Percentiles rank a stretch among this genome's conserved stretches.
phyloP scores from a whole-genome alignment of 257 asterid species.

The Thymus mandschuricus region DNA sequence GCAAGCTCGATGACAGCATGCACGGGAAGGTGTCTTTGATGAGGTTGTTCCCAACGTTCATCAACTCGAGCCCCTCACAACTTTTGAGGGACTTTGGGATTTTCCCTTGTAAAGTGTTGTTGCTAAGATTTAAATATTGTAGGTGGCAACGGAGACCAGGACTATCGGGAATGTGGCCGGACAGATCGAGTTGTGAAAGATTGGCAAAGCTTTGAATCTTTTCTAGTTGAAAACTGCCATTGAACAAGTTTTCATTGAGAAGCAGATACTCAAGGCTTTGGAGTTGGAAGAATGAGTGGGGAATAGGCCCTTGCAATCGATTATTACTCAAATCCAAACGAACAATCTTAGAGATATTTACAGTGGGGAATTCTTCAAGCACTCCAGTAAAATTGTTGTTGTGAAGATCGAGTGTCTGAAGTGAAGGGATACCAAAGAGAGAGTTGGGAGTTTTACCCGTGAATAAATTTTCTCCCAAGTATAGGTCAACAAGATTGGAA shows the following conservation, averaged over 20 bases:
- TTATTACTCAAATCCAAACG: neutral
- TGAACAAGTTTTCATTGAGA: constrained; percentile 37
- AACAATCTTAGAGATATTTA: constrained; percentile 2
- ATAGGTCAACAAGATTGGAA: neutral
- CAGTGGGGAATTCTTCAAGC: neutral
- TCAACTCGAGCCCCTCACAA: too few species aligned
- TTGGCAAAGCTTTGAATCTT: constrained; percentile 20
- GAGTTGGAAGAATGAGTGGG: too few species aligned
- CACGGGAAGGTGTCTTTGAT: too few species aligned
- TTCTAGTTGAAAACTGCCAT: constrained; percentile 20
- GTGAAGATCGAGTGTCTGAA: constrained; percentile 24
- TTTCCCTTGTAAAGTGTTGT: too few species aligned
- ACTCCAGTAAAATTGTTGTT: constrained; percentile 30
- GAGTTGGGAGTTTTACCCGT: too few species aligned
- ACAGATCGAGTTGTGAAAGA: neutral
- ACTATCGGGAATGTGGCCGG: neutral
- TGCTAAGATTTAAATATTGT: too few species aligned
- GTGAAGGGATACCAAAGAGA: constrained; percentile 37
- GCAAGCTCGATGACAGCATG: too few species aligned
- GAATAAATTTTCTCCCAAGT: too few species aligned
- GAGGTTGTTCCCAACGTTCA: too few species aligned
- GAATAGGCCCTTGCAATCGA: neutral
- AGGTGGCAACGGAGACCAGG: too few species aligned
- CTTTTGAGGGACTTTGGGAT: too few species aligned
- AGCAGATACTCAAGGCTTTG: neutral